Evolutionary conservation across 257 asterid species (phyloP).

Genomic region (Striga asiatica): DNA sequence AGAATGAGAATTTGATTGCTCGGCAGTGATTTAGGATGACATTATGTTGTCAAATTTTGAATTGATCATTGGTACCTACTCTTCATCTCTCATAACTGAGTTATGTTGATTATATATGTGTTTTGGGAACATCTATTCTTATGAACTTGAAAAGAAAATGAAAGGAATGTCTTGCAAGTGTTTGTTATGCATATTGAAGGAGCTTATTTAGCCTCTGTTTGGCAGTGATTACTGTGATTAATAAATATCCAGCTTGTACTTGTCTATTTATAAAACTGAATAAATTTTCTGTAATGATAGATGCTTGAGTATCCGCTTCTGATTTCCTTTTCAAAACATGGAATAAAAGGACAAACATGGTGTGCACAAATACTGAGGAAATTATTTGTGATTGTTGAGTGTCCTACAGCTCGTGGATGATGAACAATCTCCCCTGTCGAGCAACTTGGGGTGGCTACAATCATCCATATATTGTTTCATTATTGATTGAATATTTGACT

Average conservation of each 20-base stretch:
- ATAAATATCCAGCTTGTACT: not conserved
- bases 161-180: not conserved
- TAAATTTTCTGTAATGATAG: not conserved
- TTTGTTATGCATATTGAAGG: not conserved
- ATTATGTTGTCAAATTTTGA: not conserved
- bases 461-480: conserved; percentile 21
- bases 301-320: not conserved
- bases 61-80: not conserved
- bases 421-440: conserved; percentile 38
- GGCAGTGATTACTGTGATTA: not conserved
- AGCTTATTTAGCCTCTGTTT: conserved; percentile 2
- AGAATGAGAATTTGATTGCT: conserved; percentile 1
- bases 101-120: not conserved
- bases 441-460: conserved; percentile 47
- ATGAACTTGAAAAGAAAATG: not conserved
- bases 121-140: not conserved
- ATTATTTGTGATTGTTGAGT: conserved; percentile 28
- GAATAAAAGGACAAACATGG: conserved; percentile 18
- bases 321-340: not conserved
- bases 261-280: not conserved
- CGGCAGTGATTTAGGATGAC: not conserved
- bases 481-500: not conserved
- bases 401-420: conserved; percentile 33
- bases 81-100: not conserved
- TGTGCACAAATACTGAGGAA: conserved; percentile 22